Conservation (phyloP, 805 yeast species). For the Starmerella lactis-condensi region DNA sequence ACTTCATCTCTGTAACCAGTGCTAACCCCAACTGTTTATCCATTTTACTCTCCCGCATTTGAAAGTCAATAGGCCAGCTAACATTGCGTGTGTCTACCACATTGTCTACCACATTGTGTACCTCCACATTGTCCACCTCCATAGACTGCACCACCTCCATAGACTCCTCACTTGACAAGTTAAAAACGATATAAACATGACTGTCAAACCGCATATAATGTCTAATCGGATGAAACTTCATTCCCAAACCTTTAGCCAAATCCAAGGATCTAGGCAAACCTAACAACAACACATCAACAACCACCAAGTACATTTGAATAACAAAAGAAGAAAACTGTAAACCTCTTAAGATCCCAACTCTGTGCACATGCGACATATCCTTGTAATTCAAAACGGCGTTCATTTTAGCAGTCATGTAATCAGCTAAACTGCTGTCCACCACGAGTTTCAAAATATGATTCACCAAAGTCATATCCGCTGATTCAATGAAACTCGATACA, state of each 20-base stretch:
- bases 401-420: slow-evolving; percentile 77
- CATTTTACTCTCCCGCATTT: slow-evolving; percentile 77
- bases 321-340: slow-evolving; percentile 79
- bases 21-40: slow-evolving; percentile 90
- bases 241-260: slow-evolving; percentile 61
- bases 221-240: slow-evolving; percentile 52
- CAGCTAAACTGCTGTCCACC: slow-evolving; percentile 82
- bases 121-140: neutral
- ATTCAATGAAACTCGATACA: slow-evolving; percentile 55
- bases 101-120: neutral
- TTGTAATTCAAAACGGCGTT: slow-evolving; percentile 67
- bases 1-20: slow-evolving; percentile 71
- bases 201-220: slow-evolving; percentile 71
- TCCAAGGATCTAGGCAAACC: slow-evolving; percentile 80
- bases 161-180: slow-evolving; percentile 56
- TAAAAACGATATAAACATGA: slow-evolving; percentile 57
- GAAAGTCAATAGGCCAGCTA: slow-evolving; percentile 86
- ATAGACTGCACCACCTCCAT: slow-evolving; percentile 42
- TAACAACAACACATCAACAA: slow-evolving; percentile 59
- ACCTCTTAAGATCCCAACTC: slow-evolving; percentile 74
- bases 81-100: slow-evolving; percentile 24
- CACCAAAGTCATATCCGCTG: slow-evolving; percentile 69
- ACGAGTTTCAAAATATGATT: slow-evolving; percentile 65
- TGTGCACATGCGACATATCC: slow-evolving; percentile 88
- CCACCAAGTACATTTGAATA: slow-evolving; percentile 75